A percentile compares a stretch with the other conserved stretches of the same genome.
Conservation (phyloP, 257 asterid genomes). For the Dorcoceras hygrometricum region DNA sequence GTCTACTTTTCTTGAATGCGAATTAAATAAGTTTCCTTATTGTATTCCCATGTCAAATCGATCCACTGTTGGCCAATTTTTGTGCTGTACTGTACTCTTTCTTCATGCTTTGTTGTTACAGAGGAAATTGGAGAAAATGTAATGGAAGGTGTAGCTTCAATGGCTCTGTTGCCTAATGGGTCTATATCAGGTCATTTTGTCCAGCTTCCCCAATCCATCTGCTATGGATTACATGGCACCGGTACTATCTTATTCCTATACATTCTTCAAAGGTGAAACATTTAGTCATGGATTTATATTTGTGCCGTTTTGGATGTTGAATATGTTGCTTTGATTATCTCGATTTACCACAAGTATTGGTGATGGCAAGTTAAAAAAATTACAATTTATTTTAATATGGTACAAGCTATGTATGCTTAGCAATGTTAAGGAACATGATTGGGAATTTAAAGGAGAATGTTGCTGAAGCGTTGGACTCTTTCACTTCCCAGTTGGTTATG, state of each 20-base stretch:
- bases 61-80: background rate
- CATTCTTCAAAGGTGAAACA: background rate
- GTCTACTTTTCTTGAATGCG: too few relatives aligned
- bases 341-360: too few relatives aligned
- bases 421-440: too few relatives aligned
- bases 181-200: slow-evolving; percentile 94
- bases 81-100: slow-evolving; percentile 4
- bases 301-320: background rate
- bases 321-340: background rate
- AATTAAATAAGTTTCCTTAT: too few relatives aligned
- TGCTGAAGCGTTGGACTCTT: too few relatives aligned
- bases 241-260: slow-evolving; percentile 38
- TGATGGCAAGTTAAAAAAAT: too few relatives aligned
- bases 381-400: too few relatives aligned
- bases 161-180: slow-evolving; percentile 81
- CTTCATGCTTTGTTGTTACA: slow-evolving; percentile 21
- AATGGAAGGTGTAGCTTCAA: slow-evolving; percentile 90
- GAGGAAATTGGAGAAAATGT: slow-evolving; percentile 31
- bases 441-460: too few relatives aligned
- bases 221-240: slow-evolving; percentile 86
- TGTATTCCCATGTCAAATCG: too few relatives aligned
- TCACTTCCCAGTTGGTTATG: background rate
- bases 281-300: background rate
- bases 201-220: slow-evolving; percentile 73
- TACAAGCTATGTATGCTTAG: too few relatives aligned